Percentiles rank a stretch among this genome's conserved stretches.
phyloP scores from a whole-genome alignment of 225 moss, liverwort and hornwort species.

The Neckera pumila region DNA sequence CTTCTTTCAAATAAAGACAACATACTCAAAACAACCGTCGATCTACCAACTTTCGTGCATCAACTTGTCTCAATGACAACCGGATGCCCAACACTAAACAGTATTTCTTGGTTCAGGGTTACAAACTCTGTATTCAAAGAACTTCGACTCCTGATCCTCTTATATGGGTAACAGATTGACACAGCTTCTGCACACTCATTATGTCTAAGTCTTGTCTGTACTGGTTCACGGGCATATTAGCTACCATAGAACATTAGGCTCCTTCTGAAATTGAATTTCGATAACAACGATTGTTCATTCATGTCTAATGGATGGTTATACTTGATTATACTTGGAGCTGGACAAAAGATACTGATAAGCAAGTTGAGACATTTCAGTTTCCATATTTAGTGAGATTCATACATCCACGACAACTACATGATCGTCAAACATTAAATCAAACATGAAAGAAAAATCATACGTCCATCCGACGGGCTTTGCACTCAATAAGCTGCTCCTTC shows the following conservation, averaged over 20 bases:
- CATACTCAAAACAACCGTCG: not conserved
- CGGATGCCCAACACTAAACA: not conserved
- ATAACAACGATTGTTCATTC: not conserved
- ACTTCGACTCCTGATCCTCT: not conserved
- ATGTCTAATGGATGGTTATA: not conserved
- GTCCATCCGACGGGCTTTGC: slow-evolving; percentile 73
- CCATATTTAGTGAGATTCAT: not conserved
- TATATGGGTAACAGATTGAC: not conserved
- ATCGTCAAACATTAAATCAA: not conserved
- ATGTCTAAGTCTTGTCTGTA: not conserved
- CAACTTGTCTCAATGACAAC: not conserved
- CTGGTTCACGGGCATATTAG: not conserved
- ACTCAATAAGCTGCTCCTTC: slow-evolving; percentile 69
- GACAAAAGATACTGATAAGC: not conserved
- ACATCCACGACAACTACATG: not conserved
- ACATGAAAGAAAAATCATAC: slow-evolving; percentile 15
- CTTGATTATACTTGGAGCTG: not conserved
- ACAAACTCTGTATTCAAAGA: not conserved
- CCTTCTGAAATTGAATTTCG: not conserved
- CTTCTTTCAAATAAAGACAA: not conserved
- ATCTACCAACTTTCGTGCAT: not conserved
- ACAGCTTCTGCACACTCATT: not conserved
- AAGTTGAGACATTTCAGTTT: not conserved
- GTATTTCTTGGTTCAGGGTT: not conserved
- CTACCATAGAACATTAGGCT: not conserved